phyloP scores from a whole-genome alignment of 441 rosid species.

The Adansonia rubrostipa region DNA sequence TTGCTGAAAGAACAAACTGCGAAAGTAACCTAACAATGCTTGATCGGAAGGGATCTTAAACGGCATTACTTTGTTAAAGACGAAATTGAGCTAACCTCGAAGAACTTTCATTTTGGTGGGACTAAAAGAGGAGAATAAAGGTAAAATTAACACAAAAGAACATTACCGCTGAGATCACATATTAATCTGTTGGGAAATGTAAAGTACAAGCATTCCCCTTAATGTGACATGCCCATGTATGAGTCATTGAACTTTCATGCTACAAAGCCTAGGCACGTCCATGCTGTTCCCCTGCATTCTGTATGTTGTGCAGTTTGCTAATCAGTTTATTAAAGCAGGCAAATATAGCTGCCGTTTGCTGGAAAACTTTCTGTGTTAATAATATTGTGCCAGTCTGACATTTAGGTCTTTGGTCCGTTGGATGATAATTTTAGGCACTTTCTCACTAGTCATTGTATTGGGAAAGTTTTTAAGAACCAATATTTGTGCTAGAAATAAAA shows the following conservation, averaged over 20 bases:
- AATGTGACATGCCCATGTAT: no score
- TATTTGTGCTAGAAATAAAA: neutral
- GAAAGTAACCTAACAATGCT: neutral
- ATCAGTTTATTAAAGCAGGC: neutral
- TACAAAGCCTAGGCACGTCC: no score
- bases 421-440: constrained; percentile 1
- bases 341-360: neutral
- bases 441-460: neutral
- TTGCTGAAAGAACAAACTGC: neutral
- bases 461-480: neutral
- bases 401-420: neutral
- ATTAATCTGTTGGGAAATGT: no score
- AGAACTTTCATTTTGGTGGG: neutral
- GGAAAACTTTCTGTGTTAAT: neutral
- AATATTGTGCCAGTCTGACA: neutral
- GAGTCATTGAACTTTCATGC: no score
- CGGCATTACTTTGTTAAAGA: neutral
- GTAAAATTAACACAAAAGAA: neutral
- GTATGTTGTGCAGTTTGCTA: neutral
- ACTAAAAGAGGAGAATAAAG: neutral
- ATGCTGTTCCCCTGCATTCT: neutral
- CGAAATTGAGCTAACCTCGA: neutral
- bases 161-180: neutral
- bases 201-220: no score
- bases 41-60: neutral